Base-by-base conservation (phyloP, 2,329 filamentous ascomycete species). In the Pseudovirgaria hyperparasitica region DNA sequence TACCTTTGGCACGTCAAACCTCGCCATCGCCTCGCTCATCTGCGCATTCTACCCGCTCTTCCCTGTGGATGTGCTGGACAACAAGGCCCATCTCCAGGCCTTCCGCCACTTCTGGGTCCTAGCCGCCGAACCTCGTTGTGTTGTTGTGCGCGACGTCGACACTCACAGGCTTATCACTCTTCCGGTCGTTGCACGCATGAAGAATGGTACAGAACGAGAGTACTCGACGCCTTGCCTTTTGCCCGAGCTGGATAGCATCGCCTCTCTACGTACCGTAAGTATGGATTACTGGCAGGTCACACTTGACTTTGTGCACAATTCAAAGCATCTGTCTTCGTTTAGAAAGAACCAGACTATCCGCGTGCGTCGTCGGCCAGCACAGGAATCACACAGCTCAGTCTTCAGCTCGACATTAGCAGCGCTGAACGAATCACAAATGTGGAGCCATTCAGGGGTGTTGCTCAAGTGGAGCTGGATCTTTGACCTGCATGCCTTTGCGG, bases 61-160 rank as follows among this genome's bases (percentile, higher is more conserved):
- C 49, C 90, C 90, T 0, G 78, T 72, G 7, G 78, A 73, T 16
- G 82, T 96, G 2, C 79, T 92, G 43, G 90, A 98, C 57, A 96
- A 96, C 47, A 79, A 82, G 38, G 85, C 84, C 8, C 90, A 98
- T 44, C 66, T 98, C 5, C 90, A 98, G 58, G 90, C 92, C 4
- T 90, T 98, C 59, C 75, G 92, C 5, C 87, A 98, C 54, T 81
- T 98, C 46, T 98, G 90, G 90, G 87, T 93, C 8, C 66, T 98
- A 4, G 90, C 90, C 2, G 78, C 82, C 0, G 90, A 98, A 44
- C 73, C 84, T 7, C 72, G 92, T 27, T 96, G 87, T 47, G 68
- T 98, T 1, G 72, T 98, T 1, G 72, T 82, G 11, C 81, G 87
- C 34, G 90, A 98, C 40, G 70, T 90, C 3, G 76, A 90, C 32